A percentile compares a stretch with the other conserved stretches of the same genome.
These are phyloP conservation scores for Zymoseptoria pseudotritici DNA, from an alignment of 2,329 filamentous ascomycete species.

Conservation along the genomic window DNA sequence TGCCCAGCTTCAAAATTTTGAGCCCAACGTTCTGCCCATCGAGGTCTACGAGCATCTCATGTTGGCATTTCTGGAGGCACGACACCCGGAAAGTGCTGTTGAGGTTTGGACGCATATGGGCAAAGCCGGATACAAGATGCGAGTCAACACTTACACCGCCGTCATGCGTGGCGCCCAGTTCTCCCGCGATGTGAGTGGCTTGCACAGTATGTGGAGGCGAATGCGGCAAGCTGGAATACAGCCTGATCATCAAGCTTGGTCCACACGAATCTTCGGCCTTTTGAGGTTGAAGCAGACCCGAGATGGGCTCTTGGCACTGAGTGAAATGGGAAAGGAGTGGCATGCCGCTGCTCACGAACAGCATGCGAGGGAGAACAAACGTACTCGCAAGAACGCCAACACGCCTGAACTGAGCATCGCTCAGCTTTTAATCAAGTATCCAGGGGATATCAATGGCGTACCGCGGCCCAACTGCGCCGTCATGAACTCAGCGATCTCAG, in stretches of 20 bases:
- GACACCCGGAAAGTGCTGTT: constrained; percentile 38
- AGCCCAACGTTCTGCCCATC: constrained; percentile 14
- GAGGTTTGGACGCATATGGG: constrained; percentile 52
- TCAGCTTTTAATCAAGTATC: constrained; percentile 15
- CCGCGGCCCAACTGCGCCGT: constrained; percentile 56
- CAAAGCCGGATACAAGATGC: constrained; percentile 49
- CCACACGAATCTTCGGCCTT: constrained; percentile 59
- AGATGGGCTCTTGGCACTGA: constrained; percentile 55
- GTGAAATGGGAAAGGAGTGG: constrained; percentile 61
- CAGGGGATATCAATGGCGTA: constrained; percentile 32
- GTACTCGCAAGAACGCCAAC: constrained; percentile 9
- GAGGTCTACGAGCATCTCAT: constrained; percentile 38
- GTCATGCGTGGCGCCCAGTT: constrained; percentile 66
- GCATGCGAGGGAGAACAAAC: constrained; percentile 5
- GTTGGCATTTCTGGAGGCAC: constrained; percentile 39
- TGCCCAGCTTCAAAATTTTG: constrained; percentile 1
- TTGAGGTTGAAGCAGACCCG: constrained; percentile 47
- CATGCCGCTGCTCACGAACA: constrained; percentile 25
- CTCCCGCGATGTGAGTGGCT: constrained; percentile 49
- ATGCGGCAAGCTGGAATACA: constrained; percentile 51
- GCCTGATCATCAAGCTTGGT: constrained; percentile 63
- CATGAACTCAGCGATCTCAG: constrained; percentile 64
- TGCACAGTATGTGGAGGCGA: constrained; percentile 61
- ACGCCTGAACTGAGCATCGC: constrained; percentile 7
- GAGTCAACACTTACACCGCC: constrained; percentile 59